Base-by-base conservation (phyloP, 2,329 filamentous ascomycete genomes). In the Colletotrichum simmondsii region DNA sequence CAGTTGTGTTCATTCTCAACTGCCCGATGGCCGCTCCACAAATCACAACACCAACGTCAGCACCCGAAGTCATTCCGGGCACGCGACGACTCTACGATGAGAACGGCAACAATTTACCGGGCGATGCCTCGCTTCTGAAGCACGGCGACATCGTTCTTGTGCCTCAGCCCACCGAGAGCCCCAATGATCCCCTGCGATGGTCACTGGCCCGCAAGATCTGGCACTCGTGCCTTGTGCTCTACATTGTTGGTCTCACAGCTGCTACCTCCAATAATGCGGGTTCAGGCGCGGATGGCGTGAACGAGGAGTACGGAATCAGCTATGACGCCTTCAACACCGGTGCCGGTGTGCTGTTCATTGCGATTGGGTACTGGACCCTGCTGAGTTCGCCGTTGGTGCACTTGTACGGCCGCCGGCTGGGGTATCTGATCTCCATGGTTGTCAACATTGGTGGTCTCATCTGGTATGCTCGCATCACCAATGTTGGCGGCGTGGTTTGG, bases 181-280 rank as follows among this genome's bases (percentile, higher is more conserved):
- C 86, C 32, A 85, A 89, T 74, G 87, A 89, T 75, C 87, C 87
- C 24, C 80, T 89, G 71, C 87, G 87, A 76, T 89, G 87, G 87
- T 82, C 83, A 26, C 56, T 65, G 8, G n/a, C 61, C 35, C 71
- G 87, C 75, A 87, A 87, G 77, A 82, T 83, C 46, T 89, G 86
- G 85, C 86, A 88, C 78, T 86, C 86, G 6, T 79, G 83, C 6
- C 80, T 90, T 5, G 85, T 89, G 35, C 85, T 87, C 65, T 88
- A 87, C 76, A 85, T 89, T 60, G 87, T 88, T 3, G 88, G 84
- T 1, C 77, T 90, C 62, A 90, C 88, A 1, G 88, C 88, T 0
- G 88, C 88, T 4, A 89, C 87, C 0, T 86, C 88, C 12, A 90
- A 90, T 69, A 85, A 88, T 75, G 87, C 87, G 3, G 87, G 88